Conservation (phyloP, 345 rosid species). For the Geranium brycei region DNA sequence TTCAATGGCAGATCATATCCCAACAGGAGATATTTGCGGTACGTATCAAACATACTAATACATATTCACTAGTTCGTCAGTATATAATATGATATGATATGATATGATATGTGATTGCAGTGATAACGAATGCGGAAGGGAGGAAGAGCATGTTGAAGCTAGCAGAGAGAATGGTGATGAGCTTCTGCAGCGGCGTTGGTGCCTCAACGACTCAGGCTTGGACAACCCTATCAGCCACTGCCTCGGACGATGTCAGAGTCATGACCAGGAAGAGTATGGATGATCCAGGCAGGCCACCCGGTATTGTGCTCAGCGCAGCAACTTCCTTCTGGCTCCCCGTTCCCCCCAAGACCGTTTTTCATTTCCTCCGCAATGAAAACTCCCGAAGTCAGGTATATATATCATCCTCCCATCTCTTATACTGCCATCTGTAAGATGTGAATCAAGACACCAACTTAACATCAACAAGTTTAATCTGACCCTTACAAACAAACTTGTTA, state of each 20-base stretch:
- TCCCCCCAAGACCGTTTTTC: slow-evolving; percentile 30
- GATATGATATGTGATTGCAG: slow-evolving; percentile 9
- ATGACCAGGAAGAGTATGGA: slow-evolving; percentile 25
- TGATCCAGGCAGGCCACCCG: slow-evolving; percentile 15
- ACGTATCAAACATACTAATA: not conserved
- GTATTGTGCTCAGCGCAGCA: slow-evolving; percentile 37
- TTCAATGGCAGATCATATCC: slow-evolving; percentile 8
- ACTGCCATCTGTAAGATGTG: not conserved
- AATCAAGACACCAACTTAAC: not conserved
- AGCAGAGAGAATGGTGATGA: slow-evolving; percentile 53
- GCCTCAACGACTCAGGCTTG: slow-evolving; percentile 44
- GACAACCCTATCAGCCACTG: slow-evolving; percentile 28
- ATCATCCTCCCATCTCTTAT: not conserved
- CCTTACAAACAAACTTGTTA: not conserved
- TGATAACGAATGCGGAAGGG: slow-evolving; percentile 17
- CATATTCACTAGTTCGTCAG: not conserved
- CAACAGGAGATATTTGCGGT: slow-evolving; percentile 17
- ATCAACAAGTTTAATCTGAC: too few species aligned
- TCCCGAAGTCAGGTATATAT: slow-evolving; percentile 32
- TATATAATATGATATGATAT: not conserved
- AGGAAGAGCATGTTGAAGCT: slow-evolving; percentile 41
- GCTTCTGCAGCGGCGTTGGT: slow-evolving; percentile 31
- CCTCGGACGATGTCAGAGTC: slow-evolving; percentile 42
- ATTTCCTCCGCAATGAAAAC: slow-evolving; percentile 22
- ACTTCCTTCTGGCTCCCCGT: slow-evolving; percentile 49